Evolutionary conservation across 78 protist genomes (phyloP), one percentile per base, ranked within the genome.

Genomic region (Dictyostelium citrinum): DNA sequence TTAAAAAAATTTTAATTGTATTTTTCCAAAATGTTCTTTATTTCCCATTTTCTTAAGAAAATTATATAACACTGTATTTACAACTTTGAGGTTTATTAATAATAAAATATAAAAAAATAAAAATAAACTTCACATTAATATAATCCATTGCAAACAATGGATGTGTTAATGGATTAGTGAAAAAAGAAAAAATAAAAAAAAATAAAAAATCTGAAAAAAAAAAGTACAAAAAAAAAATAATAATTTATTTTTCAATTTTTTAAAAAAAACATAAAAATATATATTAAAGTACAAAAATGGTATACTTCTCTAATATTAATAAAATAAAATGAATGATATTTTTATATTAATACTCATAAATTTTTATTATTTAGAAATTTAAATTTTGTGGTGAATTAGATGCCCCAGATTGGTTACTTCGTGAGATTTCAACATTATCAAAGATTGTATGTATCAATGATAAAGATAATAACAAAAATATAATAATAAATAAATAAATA

Each of bases 301-400:
- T 78, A 78, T 29, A 17, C 64, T 27, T 20, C 22, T 20, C 22
- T 20, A 49, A 16, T 49, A 2, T 49, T 55, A 14, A 55, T n/a
- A n/a, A 0, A 14, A 20, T 14, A 55, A 55, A 55, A 14, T 20
- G 6, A 51, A 49, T 14, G 11, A 16, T 49, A 16, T 49, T 49
- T 16, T 14, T 49, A 45, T 16, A 2, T 16, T 49, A 49, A 49
- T 49, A 49, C 60, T 49, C n/a, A 16, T 5, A 49, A 16, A 16
- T 16, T 55, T 1, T 20, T 51, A 55, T 55, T 29, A 61, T 17
- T 37, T 61, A 97, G 98, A 96, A 70, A 78, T 97, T 97, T 82
- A 81, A 91, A 45, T 97, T 97, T 83, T 97, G 98, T 95, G 98
- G 98, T 1, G 97, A 93, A 11, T 80, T 97, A 10, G 97, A 97